Percentiles rank a stretch among this genome's conserved stretches.
phyloP scores from a whole-genome alignment of 495 filamentous ascomycete genomes.

The Annulohypoxylon moriforme region DNA sequence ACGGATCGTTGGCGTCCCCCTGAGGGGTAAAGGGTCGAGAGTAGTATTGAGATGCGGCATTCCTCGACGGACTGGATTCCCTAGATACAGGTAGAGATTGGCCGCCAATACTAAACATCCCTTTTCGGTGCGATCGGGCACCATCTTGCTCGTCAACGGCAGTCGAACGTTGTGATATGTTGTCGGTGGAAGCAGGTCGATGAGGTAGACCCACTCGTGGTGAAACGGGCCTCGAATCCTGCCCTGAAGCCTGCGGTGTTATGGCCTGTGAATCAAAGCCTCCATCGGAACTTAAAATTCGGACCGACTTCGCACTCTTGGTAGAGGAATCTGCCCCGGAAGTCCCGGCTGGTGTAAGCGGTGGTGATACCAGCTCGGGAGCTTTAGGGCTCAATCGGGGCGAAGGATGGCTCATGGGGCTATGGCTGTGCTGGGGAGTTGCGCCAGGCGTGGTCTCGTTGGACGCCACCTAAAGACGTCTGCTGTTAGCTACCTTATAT shows the following conservation, averaged over 20 bases:
- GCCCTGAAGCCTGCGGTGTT: slow-evolving; percentile 70
- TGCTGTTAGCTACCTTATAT: slow-evolving; percentile 35
- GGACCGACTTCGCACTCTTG: slow-evolving; percentile 47
- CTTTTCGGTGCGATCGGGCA: slow-evolving; percentile 64
- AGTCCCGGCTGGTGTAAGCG: slow-evolving; percentile 86
- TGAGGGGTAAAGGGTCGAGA: slow-evolving; percentile 79
- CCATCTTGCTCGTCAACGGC: slow-evolving; percentile 49
- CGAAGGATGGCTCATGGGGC: slow-evolving; percentile 54
- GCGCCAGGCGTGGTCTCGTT: slow-evolving; percentile 54
- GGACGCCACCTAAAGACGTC: slow-evolving; percentile 53
- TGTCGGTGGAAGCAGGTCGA: slow-evolving; percentile 56
- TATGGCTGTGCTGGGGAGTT: slow-evolving; percentile 50
- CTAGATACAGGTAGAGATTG: slow-evolving; percentile 75
- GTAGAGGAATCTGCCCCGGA: slow-evolving; percentile 49
- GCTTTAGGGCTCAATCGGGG: slow-evolving; percentile 58
- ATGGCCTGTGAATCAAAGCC: slow-evolving; percentile 60
- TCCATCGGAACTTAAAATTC: slow-evolving; percentile 44
- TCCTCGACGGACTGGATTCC: slow-evolving; percentile 72
- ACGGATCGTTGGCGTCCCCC: slow-evolving; percentile 88
- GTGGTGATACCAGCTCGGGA: slow-evolving; percentile 84
- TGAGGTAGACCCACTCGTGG: slow-evolving; percentile 50
- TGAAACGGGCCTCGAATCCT: slow-evolving; percentile 52
- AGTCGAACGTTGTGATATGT: slow-evolving; percentile 42
- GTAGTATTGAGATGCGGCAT: slow-evolving; percentile 66
- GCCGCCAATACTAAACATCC: slow-evolving; percentile 74